Conservation (phyloP, 176 grass and related monocot genomes). For the Triticum timopheevii region DNA sequence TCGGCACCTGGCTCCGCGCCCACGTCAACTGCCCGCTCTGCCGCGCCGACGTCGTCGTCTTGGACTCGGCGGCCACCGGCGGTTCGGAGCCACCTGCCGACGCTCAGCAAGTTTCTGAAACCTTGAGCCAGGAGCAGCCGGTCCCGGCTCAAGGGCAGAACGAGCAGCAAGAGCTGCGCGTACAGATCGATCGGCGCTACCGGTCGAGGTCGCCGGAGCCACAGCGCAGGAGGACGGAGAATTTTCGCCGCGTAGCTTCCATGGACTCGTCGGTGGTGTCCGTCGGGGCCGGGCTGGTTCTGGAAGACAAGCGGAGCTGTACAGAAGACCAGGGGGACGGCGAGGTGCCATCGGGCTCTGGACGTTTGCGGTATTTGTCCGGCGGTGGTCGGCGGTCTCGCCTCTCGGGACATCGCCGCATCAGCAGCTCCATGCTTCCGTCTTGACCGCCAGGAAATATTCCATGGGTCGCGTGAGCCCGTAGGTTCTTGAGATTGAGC, state of each 20-base stretch:
- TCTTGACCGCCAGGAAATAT: not conserved
- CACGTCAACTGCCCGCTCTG: slow-evolving; percentile 91
- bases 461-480: not conserved
- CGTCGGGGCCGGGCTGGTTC: not conserved
- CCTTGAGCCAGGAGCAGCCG: not conserved
- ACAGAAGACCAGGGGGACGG: slow-evolving; percentile 12
- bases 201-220: not conserved
- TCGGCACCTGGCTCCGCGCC: slow-evolving; percentile 82
- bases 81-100: not conserved
- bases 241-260: slow-evolving; percentile 36
- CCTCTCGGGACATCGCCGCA: not conserved
- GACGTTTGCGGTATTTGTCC: slow-evolving; percentile 11
- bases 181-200: not conserved
- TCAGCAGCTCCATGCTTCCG: slow-evolving; percentile 31
- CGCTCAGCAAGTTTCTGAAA: not conserved
- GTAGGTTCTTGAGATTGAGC: not conserved
- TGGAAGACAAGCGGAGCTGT: not conserved
- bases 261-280: slow-evolving; percentile 33
- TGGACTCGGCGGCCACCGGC: slow-evolving; percentile 10
- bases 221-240: not conserved
- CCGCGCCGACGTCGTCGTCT: slow-evolving; percentile 56
- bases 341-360: slow-evolving; percentile 13
- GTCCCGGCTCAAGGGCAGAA: not conserved
- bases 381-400: slow-evolving; percentile 27
- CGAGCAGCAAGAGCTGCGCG: slow-evolving; percentile 11